Evolutionary conservation across 1,284 basidiomycete genomes (phyloP), one percentile per base, ranked within the genome.

Genomic region (Anthracocystis panici-leucophaei): DNA sequence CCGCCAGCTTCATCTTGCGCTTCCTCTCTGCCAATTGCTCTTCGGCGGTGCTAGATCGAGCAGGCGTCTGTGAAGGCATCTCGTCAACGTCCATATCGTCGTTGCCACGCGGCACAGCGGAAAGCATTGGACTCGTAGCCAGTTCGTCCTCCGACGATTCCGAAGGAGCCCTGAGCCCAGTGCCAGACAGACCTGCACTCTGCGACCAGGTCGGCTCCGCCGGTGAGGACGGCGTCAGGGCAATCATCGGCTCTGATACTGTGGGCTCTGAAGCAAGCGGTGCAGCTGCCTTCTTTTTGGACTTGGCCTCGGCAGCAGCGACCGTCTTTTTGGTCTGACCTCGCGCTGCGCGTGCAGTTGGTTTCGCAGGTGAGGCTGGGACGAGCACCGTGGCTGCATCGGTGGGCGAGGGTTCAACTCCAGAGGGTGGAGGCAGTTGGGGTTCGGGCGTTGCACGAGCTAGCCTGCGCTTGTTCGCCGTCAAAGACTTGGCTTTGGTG

Each of bases 91-190:
- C 65, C 67, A 65, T 58, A 23, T 71, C 61, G 16, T 64, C 60
- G 6, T 50, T 50, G n/a, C 31, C 60, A 23, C 65, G 68, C 20
- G 73, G 68, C 4, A 57, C 62, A 12, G 69, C 74, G 14, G 52
- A 65, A 11, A 76, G 56, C 65, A 76, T 57, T 14, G 74, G 74
- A 23, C 74, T 76, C 10, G 74, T 76, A 7, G 74, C 74, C 7
- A 76, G 59, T 44, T 72, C 74, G 9, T 65, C 69, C 49, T 76
- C 69, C 4, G 69, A 76, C 2, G 69, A 63, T 21, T 65, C 65
- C 4, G 74, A 72, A 5, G 65, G 65, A 8, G 62, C 65, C 14
- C 69, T 40, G 1, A 76, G 51, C 16, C 60, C 54, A 25, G 25
- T 21, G 35, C 18, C 21, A 18, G 54, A 16, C 23, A 27, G 10